These are phyloP conservation scores for Kodamaea restingae DNA, from an alignment of 805 yeast genomes.

Conservation along the genomic window DNA sequence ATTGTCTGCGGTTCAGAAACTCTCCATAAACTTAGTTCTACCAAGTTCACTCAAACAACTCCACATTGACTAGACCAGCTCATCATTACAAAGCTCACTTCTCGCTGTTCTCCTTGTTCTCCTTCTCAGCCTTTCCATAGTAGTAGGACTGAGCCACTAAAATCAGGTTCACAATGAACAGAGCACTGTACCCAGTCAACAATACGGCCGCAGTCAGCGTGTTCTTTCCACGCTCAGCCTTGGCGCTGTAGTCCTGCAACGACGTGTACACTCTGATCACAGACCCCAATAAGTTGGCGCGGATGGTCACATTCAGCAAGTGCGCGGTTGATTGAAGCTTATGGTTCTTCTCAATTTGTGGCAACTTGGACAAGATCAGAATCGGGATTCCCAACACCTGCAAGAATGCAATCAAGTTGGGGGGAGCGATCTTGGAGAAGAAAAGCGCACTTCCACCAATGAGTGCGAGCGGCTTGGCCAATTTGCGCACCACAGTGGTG, in stretches of 20 bases:
- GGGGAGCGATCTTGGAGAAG: conserved; percentile 31
- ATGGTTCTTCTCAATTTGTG: conserved; percentile 36
- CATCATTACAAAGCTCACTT: conserved; percentile 2
- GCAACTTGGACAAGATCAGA: conserved; percentile 34
- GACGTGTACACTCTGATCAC: conserved; percentile 39
- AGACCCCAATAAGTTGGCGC: conserved; percentile 40
- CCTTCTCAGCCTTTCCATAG: conserved; percentile 14
- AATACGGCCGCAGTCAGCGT: conserved; percentile 27
- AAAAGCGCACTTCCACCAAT: conserved; percentile 27
- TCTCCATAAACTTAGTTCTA: too few species aligned
- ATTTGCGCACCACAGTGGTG: conserved; percentile 13
- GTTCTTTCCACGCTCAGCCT: conserved; percentile 14
- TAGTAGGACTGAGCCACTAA: conserved; percentile 34
- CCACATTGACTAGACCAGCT: background rate
- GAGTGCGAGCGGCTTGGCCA: conserved; percentile 24
- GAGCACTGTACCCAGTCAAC: conserved; percentile 36
- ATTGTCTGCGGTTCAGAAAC: too few species aligned
- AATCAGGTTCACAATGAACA: conserved; percentile 31
- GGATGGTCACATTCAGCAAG: conserved; percentile 35
- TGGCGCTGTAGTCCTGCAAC: conserved; percentile 24
- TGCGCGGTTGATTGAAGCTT: conserved; percentile 34
- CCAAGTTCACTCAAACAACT: background rate
- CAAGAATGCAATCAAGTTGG: conserved; percentile 22
- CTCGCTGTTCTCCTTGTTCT: conserved; percentile 8
- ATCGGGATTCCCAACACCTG: conserved; percentile 39